phyloP scores from a whole-genome alignment of 2,329 filamentous ascomycete genomes.

The Cladosporium colombiae region DNA sequence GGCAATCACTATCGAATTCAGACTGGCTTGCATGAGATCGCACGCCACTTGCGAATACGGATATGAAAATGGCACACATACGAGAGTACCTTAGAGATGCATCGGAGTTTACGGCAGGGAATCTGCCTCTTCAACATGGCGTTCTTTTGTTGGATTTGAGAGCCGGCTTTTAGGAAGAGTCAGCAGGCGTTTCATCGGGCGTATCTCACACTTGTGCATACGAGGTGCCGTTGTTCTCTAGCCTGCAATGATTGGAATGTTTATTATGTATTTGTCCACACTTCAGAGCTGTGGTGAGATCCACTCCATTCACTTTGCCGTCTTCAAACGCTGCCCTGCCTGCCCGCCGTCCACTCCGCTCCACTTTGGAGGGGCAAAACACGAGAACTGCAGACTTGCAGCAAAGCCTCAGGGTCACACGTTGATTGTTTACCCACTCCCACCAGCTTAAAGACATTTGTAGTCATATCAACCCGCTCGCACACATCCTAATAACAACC shows the following conservation, averaged over 20 bases:
- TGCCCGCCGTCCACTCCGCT: background rate
- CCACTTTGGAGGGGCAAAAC: constrained; percentile 1
- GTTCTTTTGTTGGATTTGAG: constrained; percentile 3
- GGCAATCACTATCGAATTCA: constrained; percentile 1
- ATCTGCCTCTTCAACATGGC: constrained; percentile 6
- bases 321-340: background rate
- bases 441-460: background rate
- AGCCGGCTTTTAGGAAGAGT: background rate
- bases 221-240: background rate
- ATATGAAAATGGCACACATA: constrained; percentile 3
- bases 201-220: constrained; percentile 12
- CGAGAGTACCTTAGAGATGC: background rate
- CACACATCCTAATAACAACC: background rate
- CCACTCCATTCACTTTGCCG: background rate
- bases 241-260: constrained; percentile 4
- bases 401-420: constrained; percentile 2
- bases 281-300: background rate
- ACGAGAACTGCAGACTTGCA: constrained; percentile 3
- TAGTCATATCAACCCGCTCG: background rate
- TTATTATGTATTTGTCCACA: constrained; percentile 1
- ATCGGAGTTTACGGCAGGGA: background rate
- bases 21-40: background rate
- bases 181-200: constrained; percentile 11
- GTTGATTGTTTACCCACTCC: constrained; percentile 5
- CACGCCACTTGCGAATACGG: background rate